Base-by-base conservation (phyloP, 1,284 basidiomycete genomes). In the Trametes sp. region DNA sequence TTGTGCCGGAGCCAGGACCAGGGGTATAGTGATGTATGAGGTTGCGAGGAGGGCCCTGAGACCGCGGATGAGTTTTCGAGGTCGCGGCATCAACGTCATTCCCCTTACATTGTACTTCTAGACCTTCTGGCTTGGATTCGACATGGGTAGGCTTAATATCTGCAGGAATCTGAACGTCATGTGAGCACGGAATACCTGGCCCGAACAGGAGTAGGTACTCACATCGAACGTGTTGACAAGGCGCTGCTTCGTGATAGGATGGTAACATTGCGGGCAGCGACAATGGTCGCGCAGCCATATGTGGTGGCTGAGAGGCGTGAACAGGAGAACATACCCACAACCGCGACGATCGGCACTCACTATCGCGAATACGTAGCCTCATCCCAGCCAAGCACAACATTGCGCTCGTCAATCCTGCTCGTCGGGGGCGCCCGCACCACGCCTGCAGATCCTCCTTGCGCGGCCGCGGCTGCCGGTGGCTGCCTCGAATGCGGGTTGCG, bases 181-280 rank as follows among this genome's bases (percentile, higher is more conserved):
- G 11, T 31, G 16, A 35, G 19, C 24, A 10, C 23, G 10, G 10
- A 9, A 23, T 41, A 9, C 28, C 6, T 9, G 2, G 9, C 5
- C 42, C 11, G 2, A 6, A 2, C n/a, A 7, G 9, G 38, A 6
- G 21, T 10, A 8, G 33, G 36, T 28, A 71, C 82, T 38, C 66
- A 92, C 95, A 63, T 92, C 87, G 64, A 91, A 94, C 0, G 96
- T 95, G 71, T 95, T 89, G 53, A 96, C 81, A 13, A 98, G 77
- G 11, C 97, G 84, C 76, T 98, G 97, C 74, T 95, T 97, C 10
- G 97, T 98, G 62, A 89, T 76, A 0, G 90, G 81, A 76, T 98
- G 97, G 73, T 93, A 97, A 76, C 96, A 98, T 53, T 87, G 78
- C 0, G 90, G 76, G 76, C 96, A 98, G 35, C 96, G 85, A 73